Base-by-base conservation (phyloP, 352 stramenopile species). In the Phytophthora melonis region DNA sequence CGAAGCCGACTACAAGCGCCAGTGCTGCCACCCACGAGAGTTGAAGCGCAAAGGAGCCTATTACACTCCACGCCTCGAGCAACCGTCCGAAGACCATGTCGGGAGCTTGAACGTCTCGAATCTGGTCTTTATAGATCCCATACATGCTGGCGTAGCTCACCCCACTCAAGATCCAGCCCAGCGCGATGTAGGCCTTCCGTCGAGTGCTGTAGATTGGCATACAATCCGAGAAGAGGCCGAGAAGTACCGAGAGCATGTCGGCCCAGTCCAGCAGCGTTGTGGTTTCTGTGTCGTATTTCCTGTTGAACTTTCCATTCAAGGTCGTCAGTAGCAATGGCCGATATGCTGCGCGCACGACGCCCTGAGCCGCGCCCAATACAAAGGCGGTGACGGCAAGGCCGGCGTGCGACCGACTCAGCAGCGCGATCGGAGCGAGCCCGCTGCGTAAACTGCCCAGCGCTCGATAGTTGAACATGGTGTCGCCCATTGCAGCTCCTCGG, bases 171-270 rank as follows among this genome's bases (percentile, higher is more conserved):
- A 80, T 53, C 83, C 84, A 94, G 9, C 92, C 92, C n/a, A 95
- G 57, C 2, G 90, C 75, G 64, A 98, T 93, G 77, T 97, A 97
- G 2, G 90, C 81, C 66, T 97, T 97, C n/a, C 92, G 79, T 19
- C 88, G 89, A 39, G 87, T 92, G 11, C 92, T 89, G 47, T 80
- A 84, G 23, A 98, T 80, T 14, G 93, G 87, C 16, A 91, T 77
- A 43, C 79, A 93, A 73, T 98, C 93, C n/a, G 81, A 93, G 18
- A 96, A 58, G 27, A 97, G 83, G 25, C 92, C 93, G 55, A 97
- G 80, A n/a, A 97, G 74, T 7, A 98, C 83, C 2, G 93, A 91
- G 30, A 97, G 82, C 0, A 82, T 82, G 13, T 81, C 88, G 3
- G 88, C 80, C 69, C 95, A 91, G 21, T 95, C 79, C 18, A 97